Evolutionary conservation across 2,329 filamentous ascomycete genomes (phyloP), one percentile per base, ranked within the genome.

Genomic region (Gremmenia infestans): DNA sequence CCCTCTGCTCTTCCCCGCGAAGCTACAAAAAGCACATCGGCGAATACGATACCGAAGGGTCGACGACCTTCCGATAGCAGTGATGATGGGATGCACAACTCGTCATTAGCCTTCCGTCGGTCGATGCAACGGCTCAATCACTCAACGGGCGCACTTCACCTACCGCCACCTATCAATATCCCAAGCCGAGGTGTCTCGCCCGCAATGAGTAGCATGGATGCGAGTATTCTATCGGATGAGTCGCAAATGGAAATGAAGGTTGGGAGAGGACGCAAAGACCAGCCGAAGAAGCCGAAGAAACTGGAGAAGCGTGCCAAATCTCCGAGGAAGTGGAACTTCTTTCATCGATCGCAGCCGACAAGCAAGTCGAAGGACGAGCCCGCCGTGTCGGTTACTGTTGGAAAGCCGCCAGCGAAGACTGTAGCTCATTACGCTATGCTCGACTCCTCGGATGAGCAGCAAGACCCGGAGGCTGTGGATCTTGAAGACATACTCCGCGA

Each of bases 401-500:
- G 76, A 53, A 76, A 74, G 53, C 43, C 63, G 9, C 50, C 59
- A 43, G 50, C 55, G 14, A 83, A 81, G 57, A 72, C 79, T 0
- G 70, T 82, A 6, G 77, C 83, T 1, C 85, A 82, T 61, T 86
- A 86, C 63, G 77, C 82, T 7, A 81, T 85, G 68, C 77, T 86
- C 67, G 82, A 86, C 63, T 78, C 77, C 2, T 78, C 81, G 0
- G 81, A 84, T 60, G 67, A 71, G 46, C 64, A 67, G 43, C 61
- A 60, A 15, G 67, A 69, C 35, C 45, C 58, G 8, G 65, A 66
- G 19, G 45, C 49, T 40, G 49, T 67, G 19, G 67, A 81, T 48
- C 68, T 76, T 7, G 74, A 76, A 17, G 75, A 79, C 32, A 75
- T 81, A 15, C 68, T 83, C 25, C 76, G 78, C 19, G 78, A 80